A percentile compares a stretch with the other conserved stretches of the same genome.
Conservation (phyloP, 1,284 basidiomycete genomes). For the Fereydounia khargensis region DNA sequence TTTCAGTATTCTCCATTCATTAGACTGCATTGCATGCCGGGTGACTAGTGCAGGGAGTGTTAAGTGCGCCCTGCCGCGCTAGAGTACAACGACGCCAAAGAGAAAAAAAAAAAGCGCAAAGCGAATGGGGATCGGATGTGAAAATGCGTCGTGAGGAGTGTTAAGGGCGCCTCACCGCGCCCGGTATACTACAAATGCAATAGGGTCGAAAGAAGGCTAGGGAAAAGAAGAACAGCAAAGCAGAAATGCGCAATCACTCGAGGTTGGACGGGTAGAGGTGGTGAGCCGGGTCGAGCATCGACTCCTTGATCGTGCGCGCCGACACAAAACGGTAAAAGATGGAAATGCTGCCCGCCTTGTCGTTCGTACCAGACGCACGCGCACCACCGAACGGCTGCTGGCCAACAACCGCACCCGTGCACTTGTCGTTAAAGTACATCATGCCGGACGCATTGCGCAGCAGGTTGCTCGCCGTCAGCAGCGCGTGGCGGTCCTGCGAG, state of each 20-base stretch:
- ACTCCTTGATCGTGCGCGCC: constrained; percentile 93
- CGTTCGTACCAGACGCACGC: constrained; percentile 90
- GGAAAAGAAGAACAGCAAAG: no score
- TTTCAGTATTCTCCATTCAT: no score
- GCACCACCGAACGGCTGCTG: constrained; percentile 97
- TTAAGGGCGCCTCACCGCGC: constrained; percentile 42
- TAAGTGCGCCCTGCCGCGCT: no score
- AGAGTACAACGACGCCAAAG: no score
- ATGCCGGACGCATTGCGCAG: constrained; percentile 55
- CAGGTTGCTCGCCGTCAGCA: constrained; percentile 50
- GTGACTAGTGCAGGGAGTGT: no score
- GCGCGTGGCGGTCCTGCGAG: constrained; percentile 51
- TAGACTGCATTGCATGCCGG: no score
- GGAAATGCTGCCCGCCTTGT: constrained; percentile 89
- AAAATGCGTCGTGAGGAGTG: constrained; percentile 35
- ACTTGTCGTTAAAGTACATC: constrained; percentile 62
- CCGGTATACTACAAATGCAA: constrained; percentile 34
- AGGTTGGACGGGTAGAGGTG: constrained; percentile 54
- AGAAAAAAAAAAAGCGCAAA: no score
- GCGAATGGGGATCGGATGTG: no score
- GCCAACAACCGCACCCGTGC: constrained; percentile 73
- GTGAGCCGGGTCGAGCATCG: constrained; percentile 57
- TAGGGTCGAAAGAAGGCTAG: no score
- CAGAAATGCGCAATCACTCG: no score
- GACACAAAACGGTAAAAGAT: constrained; percentile 67